A percentile compares a stretch with the other conserved stretches of the same genome.
These are phyloP conservation scores for Amylocystis lapponica DNA, from an alignment of 768 basidiomycete genomes.

Conservation along the genomic window DNA sequence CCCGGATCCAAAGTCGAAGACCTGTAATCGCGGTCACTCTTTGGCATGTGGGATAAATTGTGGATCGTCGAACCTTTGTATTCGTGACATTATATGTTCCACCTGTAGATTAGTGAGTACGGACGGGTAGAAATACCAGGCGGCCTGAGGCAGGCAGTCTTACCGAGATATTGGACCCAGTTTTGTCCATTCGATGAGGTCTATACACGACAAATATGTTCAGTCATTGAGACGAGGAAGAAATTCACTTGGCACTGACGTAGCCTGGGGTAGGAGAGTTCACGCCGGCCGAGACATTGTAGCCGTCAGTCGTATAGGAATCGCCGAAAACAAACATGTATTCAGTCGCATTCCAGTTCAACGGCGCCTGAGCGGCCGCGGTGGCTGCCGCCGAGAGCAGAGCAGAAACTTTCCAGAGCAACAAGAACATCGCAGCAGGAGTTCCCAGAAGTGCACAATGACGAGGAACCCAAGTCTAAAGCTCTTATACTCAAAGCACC, in stretches of 20 bases:
- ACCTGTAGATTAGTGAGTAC: constrained; percentile 24
- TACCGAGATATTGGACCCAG: constrained; percentile 53
- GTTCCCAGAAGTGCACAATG: too few species aligned
- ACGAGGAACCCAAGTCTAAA: background rate
- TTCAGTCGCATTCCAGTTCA: constrained; percentile 47
- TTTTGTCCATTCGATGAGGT: constrained; percentile 59
- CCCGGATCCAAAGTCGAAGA: constrained; percentile 32
- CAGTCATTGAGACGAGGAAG: constrained; percentile 6
- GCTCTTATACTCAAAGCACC: constrained; percentile 5
- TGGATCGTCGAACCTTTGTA: constrained; percentile 34
- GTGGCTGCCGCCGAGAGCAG: constrained; percentile 9
- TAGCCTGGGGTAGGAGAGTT: constrained; percentile 45
- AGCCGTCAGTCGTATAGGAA: constrained; percentile 56
- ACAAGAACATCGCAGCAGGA: background rate
- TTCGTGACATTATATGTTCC: constrained; percentile 50
- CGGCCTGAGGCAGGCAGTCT: constrained; percentile 9
- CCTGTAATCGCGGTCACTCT: constrained; percentile 38
- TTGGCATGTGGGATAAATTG: constrained; percentile 8
- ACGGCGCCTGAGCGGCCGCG: constrained; percentile 17
- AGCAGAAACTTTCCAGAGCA: constrained; percentile 5
- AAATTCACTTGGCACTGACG: constrained; percentile 29
- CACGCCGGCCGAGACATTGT: constrained; percentile 52
- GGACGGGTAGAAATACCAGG: constrained; percentile 1
- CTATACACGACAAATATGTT: constrained; percentile 22
- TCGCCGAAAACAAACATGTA: constrained; percentile 60